phyloP scores from a whole-genome alignment of 768 basidiomycete genomes.

The Lyophyllum decastes region DNA sequence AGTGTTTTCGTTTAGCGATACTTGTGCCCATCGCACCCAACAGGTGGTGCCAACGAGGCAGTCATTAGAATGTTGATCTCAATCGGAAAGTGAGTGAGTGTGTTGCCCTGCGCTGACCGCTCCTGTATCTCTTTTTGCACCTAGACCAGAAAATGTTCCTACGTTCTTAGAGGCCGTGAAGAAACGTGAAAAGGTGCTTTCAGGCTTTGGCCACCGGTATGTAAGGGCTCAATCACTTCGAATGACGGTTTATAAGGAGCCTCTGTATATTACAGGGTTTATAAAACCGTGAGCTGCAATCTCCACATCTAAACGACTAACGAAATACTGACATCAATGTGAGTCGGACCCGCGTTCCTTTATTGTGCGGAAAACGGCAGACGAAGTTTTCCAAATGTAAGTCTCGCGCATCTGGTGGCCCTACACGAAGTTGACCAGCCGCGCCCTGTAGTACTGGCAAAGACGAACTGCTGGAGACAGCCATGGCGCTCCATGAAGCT shows the following conservation, averaged over 20 bases:
- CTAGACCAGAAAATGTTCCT: conserved; percentile 77
- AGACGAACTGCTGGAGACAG: conserved; percentile 84
- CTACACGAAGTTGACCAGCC: background rate
- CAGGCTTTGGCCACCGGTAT: conserved; percentile 87
- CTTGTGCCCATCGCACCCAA: conserved; percentile 1
- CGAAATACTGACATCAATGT: background rate
- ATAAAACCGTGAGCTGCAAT: conserved; percentile 60
- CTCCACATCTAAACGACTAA: background rate
- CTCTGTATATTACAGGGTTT: conserved; percentile 46
- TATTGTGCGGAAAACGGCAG: conserved; percentile 87
- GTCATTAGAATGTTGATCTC: conserved; percentile 93
- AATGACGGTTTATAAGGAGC: background rate
- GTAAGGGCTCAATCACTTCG: conserved; percentile 13
- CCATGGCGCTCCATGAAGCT: conserved; percentile 84
- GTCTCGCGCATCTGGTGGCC: conserved; percentile 14
- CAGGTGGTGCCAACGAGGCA: conserved; percentile 89
- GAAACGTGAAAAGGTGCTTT: conserved; percentile 83
- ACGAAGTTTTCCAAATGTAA: conserved; percentile 89
- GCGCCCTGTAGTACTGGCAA: conserved; percentile 66
- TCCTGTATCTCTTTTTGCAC: background rate
- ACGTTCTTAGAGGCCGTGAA: conserved; percentile 87
- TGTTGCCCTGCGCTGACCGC: background rate
- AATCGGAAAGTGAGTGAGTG: conserved; percentile 69
- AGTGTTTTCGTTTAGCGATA: background rate
- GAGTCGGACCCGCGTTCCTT: conserved; percentile 90